Percentiles rank a stretch among this genome's conserved stretches.
Evolutionary conservation across 768 basidiomycete genomes (phyloP).

Genomic region (Cantharellus anzutake): DNA sequence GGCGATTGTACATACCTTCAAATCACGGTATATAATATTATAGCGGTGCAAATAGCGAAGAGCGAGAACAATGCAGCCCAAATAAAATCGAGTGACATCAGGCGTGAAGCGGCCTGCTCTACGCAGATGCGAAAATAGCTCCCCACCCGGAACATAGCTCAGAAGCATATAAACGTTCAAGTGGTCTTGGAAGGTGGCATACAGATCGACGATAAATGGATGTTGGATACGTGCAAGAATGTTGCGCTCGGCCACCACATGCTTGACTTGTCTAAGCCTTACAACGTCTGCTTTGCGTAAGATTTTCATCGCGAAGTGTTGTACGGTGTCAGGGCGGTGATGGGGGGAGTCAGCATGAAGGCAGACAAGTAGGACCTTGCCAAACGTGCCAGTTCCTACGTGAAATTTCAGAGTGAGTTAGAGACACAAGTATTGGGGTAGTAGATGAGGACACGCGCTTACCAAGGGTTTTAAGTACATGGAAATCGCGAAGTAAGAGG

Average conservation of each 20-base stretch:
- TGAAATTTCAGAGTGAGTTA: not conserved
- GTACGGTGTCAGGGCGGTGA: slow-evolving; percentile 28
- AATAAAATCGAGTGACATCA: slow-evolving; percentile 95
- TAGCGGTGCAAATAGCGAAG: slow-evolving; percentile 87
- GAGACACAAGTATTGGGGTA: not conserved
- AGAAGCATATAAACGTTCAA: slow-evolving; percentile 97
- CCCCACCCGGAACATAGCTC: slow-evolving; percentile 91
- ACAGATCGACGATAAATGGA: slow-evolving; percentile 93
- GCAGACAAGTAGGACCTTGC: slow-evolving; percentile 76
- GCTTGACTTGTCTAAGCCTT: slow-evolving; percentile 85
- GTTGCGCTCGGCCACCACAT: slow-evolving; percentile 89
- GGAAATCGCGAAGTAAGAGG: slow-evolving; percentile 12
- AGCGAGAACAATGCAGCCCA: slow-evolving; percentile 88
- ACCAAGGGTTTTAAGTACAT: slow-evolving; percentile 24
- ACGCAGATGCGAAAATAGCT: slow-evolving; percentile 91
- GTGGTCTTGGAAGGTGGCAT: slow-evolving; percentile 87
- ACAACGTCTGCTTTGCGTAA: slow-evolving; percentile 74
- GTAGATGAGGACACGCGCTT: not conserved
- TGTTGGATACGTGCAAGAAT: slow-evolving; percentile 85
- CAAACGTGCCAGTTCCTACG: slow-evolving; percentile 90
- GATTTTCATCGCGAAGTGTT: slow-evolving; percentile 75
- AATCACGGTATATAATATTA: slow-evolving; percentile 96
- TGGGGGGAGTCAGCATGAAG: slow-evolving; percentile 31
- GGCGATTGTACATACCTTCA: slow-evolving; percentile 29
- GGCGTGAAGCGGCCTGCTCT: slow-evolving; percentile 88